Percentiles rank a stretch among this genome's conserved stretches.
Evolutionary conservation across 2,329 filamentous ascomycete genomes (phyloP).

Genomic region (Paraconiothyrium sp.): DNA sequence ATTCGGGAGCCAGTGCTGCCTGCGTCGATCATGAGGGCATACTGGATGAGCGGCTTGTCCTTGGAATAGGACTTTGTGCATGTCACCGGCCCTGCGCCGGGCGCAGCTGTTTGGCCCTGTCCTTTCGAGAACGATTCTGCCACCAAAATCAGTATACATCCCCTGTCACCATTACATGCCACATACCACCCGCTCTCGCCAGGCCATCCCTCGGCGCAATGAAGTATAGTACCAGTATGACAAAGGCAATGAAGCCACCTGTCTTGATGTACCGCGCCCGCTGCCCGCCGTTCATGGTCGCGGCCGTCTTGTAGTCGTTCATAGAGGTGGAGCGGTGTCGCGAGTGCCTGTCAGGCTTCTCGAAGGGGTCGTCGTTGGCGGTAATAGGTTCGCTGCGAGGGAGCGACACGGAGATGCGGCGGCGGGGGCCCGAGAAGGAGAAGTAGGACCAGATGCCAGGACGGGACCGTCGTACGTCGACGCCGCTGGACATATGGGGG

Average conservation of each 20-base stretch:
- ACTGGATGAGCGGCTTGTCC: slow-evolving; percentile 94
- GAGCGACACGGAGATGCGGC: slow-evolving; percentile 61
- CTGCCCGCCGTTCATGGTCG: slow-evolving; percentile 69
- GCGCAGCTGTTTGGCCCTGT: slow-evolving; percentile 55
- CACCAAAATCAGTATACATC: slow-evolving; percentile 9
- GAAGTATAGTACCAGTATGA: slow-evolving; percentile 67
- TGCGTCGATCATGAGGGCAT: slow-evolving; percentile 98
- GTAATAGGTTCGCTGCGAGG: slow-evolving; percentile 47
- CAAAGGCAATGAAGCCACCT: slow-evolving; percentile 66
- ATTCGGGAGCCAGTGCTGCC: slow-evolving; percentile 98
- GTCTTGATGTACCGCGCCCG: slow-evolving; percentile 69
- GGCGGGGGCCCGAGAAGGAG: slow-evolving; percentile 60
- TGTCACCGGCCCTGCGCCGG: slow-evolving; percentile 70
- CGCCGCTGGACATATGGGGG: slow-evolving; percentile 62
- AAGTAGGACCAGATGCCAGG: slow-evolving; percentile 64
- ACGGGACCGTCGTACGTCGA: slow-evolving; percentile 58
- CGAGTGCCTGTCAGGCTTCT: slow-evolving; percentile 57
- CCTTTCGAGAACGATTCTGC: slow-evolving; percentile 36
- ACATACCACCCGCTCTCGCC: slow-evolving; percentile 37
- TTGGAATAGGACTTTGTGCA: slow-evolving; percentile 86
- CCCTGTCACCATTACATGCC: slow-evolving; percentile 6
- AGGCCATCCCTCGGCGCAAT: slow-evolving; percentile 57
- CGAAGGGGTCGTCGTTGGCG: slow-evolving; percentile 53
- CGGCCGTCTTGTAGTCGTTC: slow-evolving; percentile 55
- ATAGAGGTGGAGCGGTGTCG: slow-evolving; percentile 50